Conservation (phyloP, 495 filamentous ascomycete genomes). For the Podospora anserina region DNA sequence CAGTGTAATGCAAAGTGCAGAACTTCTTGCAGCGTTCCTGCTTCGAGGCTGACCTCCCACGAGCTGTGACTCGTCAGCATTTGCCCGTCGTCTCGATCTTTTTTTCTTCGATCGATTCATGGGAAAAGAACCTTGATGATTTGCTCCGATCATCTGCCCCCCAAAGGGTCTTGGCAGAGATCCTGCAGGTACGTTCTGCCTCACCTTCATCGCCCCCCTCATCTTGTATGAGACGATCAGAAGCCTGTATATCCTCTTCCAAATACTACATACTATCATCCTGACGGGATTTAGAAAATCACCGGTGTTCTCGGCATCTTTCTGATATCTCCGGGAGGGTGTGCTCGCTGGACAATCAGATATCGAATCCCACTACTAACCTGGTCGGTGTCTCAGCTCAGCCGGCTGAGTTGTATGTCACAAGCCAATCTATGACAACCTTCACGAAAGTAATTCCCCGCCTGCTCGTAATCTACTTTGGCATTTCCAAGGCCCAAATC, state of each 20-base stretch:
- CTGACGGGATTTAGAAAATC: neutral
- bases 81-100: slow-evolving; percentile 8
- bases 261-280: neutral
- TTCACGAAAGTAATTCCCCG: slow-evolving; percentile 7
- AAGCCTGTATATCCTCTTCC: neutral
- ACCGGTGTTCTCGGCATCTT: neutral
- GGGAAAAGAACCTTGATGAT: neutral
- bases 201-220: neutral
- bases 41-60: neutral
- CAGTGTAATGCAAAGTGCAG: neutral
- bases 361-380: neutral
- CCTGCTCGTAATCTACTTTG: slow-evolving; percentile 8
- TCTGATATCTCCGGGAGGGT: neutral
- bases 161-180: slow-evolving; percentile 13
- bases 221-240: neutral
- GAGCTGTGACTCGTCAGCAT: slow-evolving; percentile 15
- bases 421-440: slow-evolving; percentile 3
- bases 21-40: slow-evolving; percentile 8
- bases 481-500: neutral
- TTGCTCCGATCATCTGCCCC: slow-evolving; percentile 16
- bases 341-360: slow-evolving; percentile 13
- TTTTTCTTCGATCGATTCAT: slow-evolving; percentile 10
- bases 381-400: slow-evolving; percentile 19
- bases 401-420: slow-evolving; percentile 18
- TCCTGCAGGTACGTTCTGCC: slow-evolving; percentile 23